Base-by-base conservation (phyloP, 2,329 filamentous ascomycete species). In the Gnomoniopsis smithogilvyi region DNA sequence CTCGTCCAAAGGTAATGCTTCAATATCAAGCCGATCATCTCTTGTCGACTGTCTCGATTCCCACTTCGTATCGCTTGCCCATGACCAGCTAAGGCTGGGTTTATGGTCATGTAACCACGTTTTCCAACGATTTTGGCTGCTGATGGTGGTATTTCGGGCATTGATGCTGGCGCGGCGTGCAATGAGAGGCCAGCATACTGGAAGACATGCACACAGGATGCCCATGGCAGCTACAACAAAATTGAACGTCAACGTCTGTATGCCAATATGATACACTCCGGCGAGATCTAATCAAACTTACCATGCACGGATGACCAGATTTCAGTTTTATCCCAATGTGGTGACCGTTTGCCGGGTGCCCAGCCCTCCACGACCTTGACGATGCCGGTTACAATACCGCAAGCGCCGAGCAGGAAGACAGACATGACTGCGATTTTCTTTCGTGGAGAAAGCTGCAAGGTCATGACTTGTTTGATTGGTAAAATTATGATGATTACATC, bases 301-400 rank as follows among this genome's bases (percentile, higher is more conserved):
- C 57, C 52, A 21, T 56, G 58, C 21, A 60, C 49, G 6, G 58
- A 26, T 11, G 58, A 52, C 58, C 58, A 60, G 6, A 47, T 36
- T 41, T 48, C 58, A 6, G 38, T 60, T 6, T 60, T 11, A 15
- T 47, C 45, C 30, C 47, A 60, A 2, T 54, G 34, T 1, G 58
- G 58, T 6, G 53, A 60, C 2, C 58, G 52, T n/a, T 43, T 26
- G 8, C 53, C 48, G 1, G 58, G 58, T 11, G 41, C 52, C 11
- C 52, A 60, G 1, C 52, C 58, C 17, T 30, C 6, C 15, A 15
- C 45, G 1, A 56, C 48, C 14, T 46, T 56, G 8, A 60, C 21
- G 3, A 54, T 54, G 21, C 58, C 58, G 8, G 58, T 60, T 6
- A 60, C 26, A 3, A 60, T 52, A 17, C 53, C 58, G 34, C 58